A percentile compares a stretch with the other conserved stretches of the same genome.
Conservation (phyloP, 495 filamentous ascomycete species). For the Penicillium diatomitis region DNA sequence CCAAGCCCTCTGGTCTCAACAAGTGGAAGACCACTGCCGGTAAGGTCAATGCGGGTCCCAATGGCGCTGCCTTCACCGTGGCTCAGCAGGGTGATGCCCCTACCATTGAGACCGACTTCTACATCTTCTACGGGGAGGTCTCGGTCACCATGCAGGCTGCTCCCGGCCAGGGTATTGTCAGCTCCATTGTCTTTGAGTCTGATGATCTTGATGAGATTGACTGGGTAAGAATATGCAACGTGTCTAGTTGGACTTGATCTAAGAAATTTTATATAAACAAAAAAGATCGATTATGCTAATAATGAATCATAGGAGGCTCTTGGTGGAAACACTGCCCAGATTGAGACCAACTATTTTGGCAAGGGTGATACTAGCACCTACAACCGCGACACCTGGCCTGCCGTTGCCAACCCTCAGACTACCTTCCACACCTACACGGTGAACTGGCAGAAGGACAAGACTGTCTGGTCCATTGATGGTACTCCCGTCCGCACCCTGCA, state of each 20-base stretch:
- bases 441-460: conserved; percentile 66
- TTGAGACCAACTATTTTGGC: conserved; percentile 93
- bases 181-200: conserved; percentile 76
- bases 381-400: conserved; percentile 57
- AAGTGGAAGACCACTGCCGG: conserved; percentile 57
- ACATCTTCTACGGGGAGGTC: conserved; percentile 69
- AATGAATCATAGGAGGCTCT: conserved; percentile 32
- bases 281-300: neutral
- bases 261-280: too few species aligned
- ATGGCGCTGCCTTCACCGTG: conserved; percentile 65
- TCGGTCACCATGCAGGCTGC: conserved; percentile 67
- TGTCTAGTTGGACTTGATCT: too few species aligned
- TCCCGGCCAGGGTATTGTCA: conserved; percentile 63
- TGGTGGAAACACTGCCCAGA: conserved; percentile 52
- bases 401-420: conserved; percentile 53
- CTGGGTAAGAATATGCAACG: conserved; percentile 43
- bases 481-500: conserved; percentile 58
- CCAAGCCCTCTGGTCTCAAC: conserved; percentile 36
- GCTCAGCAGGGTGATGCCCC: conserved; percentile 61
- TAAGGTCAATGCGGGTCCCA: conserved; percentile 35
- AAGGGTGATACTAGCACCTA: conserved; percentile 76
- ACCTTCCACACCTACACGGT: conserved; percentile 75
- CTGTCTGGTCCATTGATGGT: conserved; percentile 76
- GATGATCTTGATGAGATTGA: conserved; percentile 95
- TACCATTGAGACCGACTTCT: conserved; percentile 63